These are phyloP conservation scores for Beauveria sp. DNA, from an alignment of 2,329 filamentous ascomycete species.

Conservation along the genomic window DNA sequence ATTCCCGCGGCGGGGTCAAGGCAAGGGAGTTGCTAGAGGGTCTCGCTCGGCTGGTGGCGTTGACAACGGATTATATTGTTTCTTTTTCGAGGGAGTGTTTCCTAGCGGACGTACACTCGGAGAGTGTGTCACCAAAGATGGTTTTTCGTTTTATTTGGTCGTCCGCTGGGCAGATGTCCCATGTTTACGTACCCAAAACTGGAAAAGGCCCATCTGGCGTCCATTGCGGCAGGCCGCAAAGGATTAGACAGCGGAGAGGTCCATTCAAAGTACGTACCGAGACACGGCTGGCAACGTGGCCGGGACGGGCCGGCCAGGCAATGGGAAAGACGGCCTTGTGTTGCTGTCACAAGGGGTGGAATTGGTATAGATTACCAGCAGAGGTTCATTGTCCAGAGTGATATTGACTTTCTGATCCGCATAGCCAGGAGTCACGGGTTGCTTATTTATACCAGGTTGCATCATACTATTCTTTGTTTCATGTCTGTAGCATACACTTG, in stretches of 20 bases:
- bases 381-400: not conserved
- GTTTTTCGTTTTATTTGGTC: not conserved
- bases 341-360: not conserved
- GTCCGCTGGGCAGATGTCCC: not conserved
- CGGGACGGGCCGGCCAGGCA: not conserved
- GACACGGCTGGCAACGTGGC: not conserved
- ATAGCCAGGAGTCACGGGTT: conserved; percentile 4
- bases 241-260: not conserved
- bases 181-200: not conserved
- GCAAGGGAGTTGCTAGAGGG: conserved; percentile 11
- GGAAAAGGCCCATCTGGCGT: not conserved
- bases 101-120: not conserved
- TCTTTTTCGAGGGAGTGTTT: not conserved
- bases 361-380: not conserved
- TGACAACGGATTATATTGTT: not conserved
- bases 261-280: not conserved
- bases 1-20: conserved; percentile 11
- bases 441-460: not conserved
- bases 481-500: not conserved
- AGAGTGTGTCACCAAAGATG: not conserved
- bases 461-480: not conserved
- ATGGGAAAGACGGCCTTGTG: not conserved
- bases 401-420: conserved; percentile 8
- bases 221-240: conserved; percentile 1
- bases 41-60: not conserved